A percentile compares a stretch with the other conserved stretches of the same genome.
phyloP scores from a whole-genome alignment of 2,329 filamentous ascomycete species.

The Hymenoscyphus fructigenus region DNA sequence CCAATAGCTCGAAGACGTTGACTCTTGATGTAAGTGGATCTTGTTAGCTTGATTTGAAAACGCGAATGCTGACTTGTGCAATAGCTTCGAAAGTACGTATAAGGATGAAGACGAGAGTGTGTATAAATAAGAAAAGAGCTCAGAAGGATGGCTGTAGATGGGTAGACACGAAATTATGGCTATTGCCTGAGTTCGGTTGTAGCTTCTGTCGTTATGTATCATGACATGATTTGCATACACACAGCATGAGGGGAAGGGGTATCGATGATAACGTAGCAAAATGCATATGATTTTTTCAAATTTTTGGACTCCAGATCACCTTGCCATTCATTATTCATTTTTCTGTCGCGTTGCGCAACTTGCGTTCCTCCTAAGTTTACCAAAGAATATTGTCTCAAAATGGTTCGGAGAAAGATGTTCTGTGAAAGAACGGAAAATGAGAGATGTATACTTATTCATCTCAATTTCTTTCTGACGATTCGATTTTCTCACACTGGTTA shows the following conservation, averaged over 20 bases:
- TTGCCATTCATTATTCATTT: too few species aligned
- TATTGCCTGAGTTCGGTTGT: not conserved
- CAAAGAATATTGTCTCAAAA: too few species aligned
- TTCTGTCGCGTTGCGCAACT: too few species aligned
- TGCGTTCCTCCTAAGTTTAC: too few species aligned
- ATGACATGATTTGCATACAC: not conserved
- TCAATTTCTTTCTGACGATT: too few species aligned
- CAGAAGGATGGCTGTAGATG: not conserved
- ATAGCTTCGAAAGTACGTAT: constrained; percentile 13
- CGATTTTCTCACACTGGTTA: too few species aligned
- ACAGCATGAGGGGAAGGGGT: not conserved
- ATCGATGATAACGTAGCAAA: not conserved
- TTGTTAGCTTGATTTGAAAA: not conserved
- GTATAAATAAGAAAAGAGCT: not conserved
- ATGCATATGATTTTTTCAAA: not conserved
- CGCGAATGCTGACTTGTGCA: not conserved
- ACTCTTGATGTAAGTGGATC: constrained; percentile 83
- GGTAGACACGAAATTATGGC: not conserved
- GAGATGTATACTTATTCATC: too few species aligned
- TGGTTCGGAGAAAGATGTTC: too few species aligned
- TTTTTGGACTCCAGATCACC: not conserved
- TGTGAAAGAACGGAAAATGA: too few species aligned
- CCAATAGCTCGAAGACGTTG: constrained; percentile 87
- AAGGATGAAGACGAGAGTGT: not conserved
- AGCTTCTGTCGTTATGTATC: not conserved